Evolutionary conservation across 2,329 filamentous ascomycete species (phyloP).

Genomic region (Aspergillus transmontanensis): DNA sequence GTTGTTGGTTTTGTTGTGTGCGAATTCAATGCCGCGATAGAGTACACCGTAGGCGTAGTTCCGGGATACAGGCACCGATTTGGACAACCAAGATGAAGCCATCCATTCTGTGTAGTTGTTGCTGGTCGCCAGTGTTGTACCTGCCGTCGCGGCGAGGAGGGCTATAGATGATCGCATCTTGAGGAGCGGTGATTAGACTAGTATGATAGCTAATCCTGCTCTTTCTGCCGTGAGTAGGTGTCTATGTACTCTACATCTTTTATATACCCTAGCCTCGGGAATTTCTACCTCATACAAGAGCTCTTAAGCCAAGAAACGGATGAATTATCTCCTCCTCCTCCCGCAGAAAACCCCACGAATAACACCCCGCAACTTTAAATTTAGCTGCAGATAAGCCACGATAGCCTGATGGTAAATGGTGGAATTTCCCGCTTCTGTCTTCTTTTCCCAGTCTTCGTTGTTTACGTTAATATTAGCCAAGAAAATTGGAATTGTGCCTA

Average conservation of each 20-base stretch:
- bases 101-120: conserved; percentile 20
- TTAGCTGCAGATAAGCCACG: neutral
- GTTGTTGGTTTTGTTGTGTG: conserved; percentile 19
- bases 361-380: neutral
- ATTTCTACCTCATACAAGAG: too few species aligned
- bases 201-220: neutral
- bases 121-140: neutral
- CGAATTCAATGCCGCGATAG: conserved; percentile 16
- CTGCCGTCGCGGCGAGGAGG: neutral
- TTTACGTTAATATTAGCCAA: neutral
- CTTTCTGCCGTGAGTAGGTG: too few species aligned
- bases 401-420: neutral
- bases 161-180: neutral
- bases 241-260: neutral
- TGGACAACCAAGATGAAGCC: conserved; percentile 15
- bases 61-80: conserved; percentile 12
- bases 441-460: neutral
- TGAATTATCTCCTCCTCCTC: neutral
- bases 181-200: neutral
- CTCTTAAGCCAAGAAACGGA: neutral
- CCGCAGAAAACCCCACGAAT: neutral
- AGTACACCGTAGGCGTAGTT: conserved; percentile 21
- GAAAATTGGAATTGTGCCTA: too few species aligned
- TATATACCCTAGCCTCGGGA: neutral
- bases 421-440: neutral